Base-by-base conservation (phyloP, 495 filamentous ascomycete genomes). In the Neurospora sp. region DNA sequence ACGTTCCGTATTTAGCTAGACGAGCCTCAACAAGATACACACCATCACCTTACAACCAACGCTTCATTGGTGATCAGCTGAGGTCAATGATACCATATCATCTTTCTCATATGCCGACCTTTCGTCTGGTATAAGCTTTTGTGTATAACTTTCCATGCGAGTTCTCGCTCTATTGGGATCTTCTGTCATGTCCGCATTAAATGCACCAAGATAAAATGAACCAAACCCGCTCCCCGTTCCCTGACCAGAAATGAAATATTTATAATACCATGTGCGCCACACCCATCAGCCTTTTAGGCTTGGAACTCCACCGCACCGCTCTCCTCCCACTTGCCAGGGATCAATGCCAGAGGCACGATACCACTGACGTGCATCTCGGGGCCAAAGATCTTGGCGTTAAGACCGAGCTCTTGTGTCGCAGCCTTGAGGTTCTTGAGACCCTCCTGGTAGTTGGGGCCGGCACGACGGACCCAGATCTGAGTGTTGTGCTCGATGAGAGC, bases 351-450 rank as follows among this genome's bases (percentile, higher is more conserved):
- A 40, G 89, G 89, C 54, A 90, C 89, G 74, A 90, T 90, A 75
- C 89, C 89, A 73, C 86, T 88, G 74, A 90, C 89, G 82, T 90
- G 89, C 95, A 99, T 97, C 85, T 99, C 96, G 72, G 96, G 96
- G 71, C 96, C 96, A 82, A 93, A 99, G 75, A 98, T 94, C 84
- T 98, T 92, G 90, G 97, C 97, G 80, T 94, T 86, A 41, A 99
- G 87, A 78, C 92, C 93, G 41, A 99, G 89, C 85, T 98, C 96
- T 79, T 94, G 88, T 46, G 94, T 95, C 71, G 96, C 94, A 62
- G 91, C 88, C 89, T 98, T 98, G 88, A 99, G 97, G 89, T 98
- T 99, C 89, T 97, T 97, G 74, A 99, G 90, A 86, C 96, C 96
- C 86, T 99, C 96, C 85, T 99, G 96, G 88, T 96, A 99, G 88